phyloP scores from a whole-genome alignment of 2,329 filamentous ascomycete genomes.

The Diaporthe ampelina region DNA sequence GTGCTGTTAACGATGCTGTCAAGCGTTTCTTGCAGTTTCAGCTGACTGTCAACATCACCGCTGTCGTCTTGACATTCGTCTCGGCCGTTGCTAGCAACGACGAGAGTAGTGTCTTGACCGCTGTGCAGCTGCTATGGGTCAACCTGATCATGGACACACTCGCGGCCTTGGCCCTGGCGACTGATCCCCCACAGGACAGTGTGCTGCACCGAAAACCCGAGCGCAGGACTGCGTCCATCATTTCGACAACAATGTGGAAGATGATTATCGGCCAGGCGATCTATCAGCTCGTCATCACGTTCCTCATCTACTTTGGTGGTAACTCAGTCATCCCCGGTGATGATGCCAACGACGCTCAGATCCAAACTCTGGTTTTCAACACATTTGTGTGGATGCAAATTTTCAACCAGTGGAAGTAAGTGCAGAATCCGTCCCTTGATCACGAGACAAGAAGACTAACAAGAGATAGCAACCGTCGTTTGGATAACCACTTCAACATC shows the following conservation, averaged over 20 bases:
- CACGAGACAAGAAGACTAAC: slow-evolving; percentile 31
- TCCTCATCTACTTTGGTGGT: slow-evolving; percentile 79
- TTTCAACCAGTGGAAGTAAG: slow-evolving; percentile 96
- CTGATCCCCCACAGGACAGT: slow-evolving; percentile 87
- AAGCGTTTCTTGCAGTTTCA: slow-evolving; percentile 84
- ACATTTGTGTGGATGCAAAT: slow-evolving; percentile 99
- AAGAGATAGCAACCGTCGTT: slow-evolving; percentile 78
- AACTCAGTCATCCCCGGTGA: slow-evolving; percentile 54
- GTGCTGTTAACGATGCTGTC: slow-evolving; percentile 82
- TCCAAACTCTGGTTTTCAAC: slow-evolving; percentile 93
- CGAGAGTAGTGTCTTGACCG: slow-evolving; percentile 83
- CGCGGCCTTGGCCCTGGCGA: slow-evolving; percentile 88
- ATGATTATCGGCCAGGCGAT: slow-evolving; percentile 96
- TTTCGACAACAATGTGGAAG: slow-evolving; percentile 97
- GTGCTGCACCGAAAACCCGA: slow-evolving; percentile 83
- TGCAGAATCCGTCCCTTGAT: slow-evolving; percentile 46
- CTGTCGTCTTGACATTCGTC: slow-evolving; percentile 88
- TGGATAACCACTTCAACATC: slow-evolving; percentile 96
- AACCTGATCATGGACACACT: slow-evolving; percentile 99
- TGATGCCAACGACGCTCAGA: slow-evolving; percentile 59
- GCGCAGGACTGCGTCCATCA: slow-evolving; percentile 70
- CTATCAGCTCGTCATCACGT: slow-evolving; percentile 85
- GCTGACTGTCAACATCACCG: slow-evolving; percentile 92
- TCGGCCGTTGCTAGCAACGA: slow-evolving; percentile 80
- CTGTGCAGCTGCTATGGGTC: slow-evolving; percentile 95